A percentile compares a stretch with the other conserved stretches of the same genome.
Evolutionary conservation across 164 flowering plant genomes (phyloP).

Genomic region (Kalanchoe fedtschenkoi): DNA sequence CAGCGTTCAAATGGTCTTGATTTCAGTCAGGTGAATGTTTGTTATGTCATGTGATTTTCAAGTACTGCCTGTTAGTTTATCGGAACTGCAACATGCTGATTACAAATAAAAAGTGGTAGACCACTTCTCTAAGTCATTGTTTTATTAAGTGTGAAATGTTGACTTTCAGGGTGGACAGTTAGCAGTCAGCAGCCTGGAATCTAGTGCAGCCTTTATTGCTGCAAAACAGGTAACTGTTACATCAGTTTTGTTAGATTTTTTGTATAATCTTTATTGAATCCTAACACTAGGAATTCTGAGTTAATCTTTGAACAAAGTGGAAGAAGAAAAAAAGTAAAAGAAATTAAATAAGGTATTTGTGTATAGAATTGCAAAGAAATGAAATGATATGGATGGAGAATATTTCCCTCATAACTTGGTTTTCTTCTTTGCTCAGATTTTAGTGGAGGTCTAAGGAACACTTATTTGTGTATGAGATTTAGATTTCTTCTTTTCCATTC

Average conservation of each 20-base stretch:
- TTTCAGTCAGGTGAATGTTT: neutral
- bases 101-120: neutral
- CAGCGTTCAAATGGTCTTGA: no score
- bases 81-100: neutral
- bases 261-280: neutral
- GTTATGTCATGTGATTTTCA: neutral
- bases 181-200: conserved; percentile 63
- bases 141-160: conserved; percentile 8
- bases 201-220: conserved; percentile 63
- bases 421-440: no score
- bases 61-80: no score
- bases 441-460: no score
- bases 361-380: neutral
- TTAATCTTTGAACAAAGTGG: neutral
- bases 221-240: conserved; percentile 46
- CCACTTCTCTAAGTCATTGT: neutral
- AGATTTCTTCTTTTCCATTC: no score
- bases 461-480: no score
- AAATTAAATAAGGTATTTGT: neutral
- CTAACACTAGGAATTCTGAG: neutral
- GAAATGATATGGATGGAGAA: no score
- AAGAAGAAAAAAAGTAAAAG: neutral
- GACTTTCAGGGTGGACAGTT: conserved; percentile 68
- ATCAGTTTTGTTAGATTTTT: neutral
- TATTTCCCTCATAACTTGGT: no score